Evolutionary conservation across 139 green algal species (phyloP).

Genomic region (Haematococcus lacustris): DNA sequence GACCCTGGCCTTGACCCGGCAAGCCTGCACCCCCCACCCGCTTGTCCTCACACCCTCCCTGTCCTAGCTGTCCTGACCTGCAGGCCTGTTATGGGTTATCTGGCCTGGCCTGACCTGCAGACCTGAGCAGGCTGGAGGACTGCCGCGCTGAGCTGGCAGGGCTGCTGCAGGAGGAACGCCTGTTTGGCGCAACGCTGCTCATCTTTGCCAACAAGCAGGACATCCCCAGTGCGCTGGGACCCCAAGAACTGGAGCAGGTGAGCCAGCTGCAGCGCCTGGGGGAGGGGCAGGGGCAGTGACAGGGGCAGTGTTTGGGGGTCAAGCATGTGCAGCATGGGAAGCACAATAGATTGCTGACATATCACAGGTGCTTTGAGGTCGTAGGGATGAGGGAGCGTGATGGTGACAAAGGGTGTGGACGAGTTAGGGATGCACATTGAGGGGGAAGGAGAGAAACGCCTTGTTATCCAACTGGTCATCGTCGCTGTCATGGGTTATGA

Average conservation of each 20-base stretch:
- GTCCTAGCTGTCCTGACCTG: too few relatives aligned
- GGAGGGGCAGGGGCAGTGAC: conserved; percentile 38
- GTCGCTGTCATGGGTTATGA: neutral
- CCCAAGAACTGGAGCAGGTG: conserved; percentile 58
- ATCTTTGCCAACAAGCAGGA: conserved; percentile 99
- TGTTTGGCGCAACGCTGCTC: conserved; percentile 85
- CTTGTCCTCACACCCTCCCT: too few relatives aligned
- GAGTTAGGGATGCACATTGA: neutral
- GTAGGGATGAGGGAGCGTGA: neutral
- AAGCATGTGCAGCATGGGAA: too few relatives aligned
- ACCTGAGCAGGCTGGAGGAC: conserved; percentile 43
- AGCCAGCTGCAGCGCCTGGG: conserved; percentile 77
- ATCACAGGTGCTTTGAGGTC: too few relatives aligned
- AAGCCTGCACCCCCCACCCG: too few relatives aligned
- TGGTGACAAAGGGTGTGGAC: neutral
- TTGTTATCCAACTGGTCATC: neutral
- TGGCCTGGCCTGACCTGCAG: too few relatives aligned
- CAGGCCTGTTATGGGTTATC: too few relatives aligned
- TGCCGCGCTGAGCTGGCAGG: conserved; percentile 63
- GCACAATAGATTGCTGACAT: too few relatives aligned
- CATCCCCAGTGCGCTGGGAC: conserved; percentile 59
- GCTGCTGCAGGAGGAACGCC: conserved; percentile 77
- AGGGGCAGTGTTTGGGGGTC: too few relatives aligned
- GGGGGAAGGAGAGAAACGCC: neutral
- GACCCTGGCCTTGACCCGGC: too few relatives aligned